Evolutionary conservation across 176 grass and related monocot species (phyloP).

Genomic region (Oryza coarctata): DNA sequence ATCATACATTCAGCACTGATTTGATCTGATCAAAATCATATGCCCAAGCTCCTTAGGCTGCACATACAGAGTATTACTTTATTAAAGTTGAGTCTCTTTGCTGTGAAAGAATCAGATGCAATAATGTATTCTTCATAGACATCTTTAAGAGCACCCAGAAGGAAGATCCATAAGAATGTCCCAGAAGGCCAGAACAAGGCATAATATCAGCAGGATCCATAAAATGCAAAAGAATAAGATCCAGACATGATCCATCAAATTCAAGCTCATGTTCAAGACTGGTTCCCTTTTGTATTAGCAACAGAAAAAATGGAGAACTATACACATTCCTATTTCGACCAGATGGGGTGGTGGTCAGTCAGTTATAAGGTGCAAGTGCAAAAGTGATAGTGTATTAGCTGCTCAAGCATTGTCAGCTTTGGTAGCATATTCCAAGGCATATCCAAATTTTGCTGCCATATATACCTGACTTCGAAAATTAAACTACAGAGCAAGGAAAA

Average conservation of each 20-base stretch:
- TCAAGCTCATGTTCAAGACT: not conserved
- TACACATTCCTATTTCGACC: not conserved
- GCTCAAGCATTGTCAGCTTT: not conserved
- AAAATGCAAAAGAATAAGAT: not conserved
- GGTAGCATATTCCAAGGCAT: conserved; percentile 32
- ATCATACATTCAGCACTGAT: not conserved
- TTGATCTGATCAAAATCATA: not conserved
- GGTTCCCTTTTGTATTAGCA: not conserved
- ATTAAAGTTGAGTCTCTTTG: not conserved
- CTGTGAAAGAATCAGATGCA: conserved; percentile 31
- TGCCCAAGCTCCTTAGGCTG: not conserved
- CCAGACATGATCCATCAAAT: not conserved
- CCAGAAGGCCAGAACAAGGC: conserved; percentile 29
- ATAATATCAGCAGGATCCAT: not conserved
- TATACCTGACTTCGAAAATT: not conserved
- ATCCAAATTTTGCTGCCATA: conserved; percentile 31
- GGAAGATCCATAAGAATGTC: conserved; percentile 44
- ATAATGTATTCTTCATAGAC: not conserved
- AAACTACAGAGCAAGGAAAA: not conserved
- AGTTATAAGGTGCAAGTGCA: conserved; percentile 1
- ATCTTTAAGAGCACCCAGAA: not conserved
- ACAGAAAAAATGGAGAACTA: not conserved
- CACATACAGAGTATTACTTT: not conserved
- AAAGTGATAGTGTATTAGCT: not conserved
- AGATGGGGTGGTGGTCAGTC: not conserved